Evolutionary conservation across 2,329 filamentous ascomycete genomes (phyloP).

Genomic region (Leptoxyphium fumago): DNA sequence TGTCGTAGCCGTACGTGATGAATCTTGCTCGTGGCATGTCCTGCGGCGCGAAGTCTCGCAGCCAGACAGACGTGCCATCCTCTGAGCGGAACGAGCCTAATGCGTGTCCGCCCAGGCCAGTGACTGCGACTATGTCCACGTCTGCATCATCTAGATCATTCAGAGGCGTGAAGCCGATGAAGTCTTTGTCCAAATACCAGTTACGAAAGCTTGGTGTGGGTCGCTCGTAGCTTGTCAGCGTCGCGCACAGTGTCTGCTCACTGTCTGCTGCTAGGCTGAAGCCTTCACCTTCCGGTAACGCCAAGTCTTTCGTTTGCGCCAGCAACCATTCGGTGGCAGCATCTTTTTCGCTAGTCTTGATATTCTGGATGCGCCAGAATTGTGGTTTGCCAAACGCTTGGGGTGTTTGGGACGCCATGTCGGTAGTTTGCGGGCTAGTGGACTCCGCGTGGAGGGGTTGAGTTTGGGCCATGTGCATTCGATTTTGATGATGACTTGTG

Average conservation of each 20-base stretch:
- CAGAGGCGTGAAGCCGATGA: constrained; percentile 3
- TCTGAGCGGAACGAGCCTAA: constrained; percentile 1
- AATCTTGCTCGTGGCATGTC: constrained; percentile 1
- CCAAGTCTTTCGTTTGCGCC: constrained; percentile 1
- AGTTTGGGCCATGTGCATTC: too few species aligned
- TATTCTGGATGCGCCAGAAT: too few species aligned
- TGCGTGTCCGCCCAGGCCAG: constrained; percentile 2
- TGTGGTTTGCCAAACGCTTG: too few species aligned
- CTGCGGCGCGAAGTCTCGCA: background rate
- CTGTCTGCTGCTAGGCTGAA: constrained; percentile 2
- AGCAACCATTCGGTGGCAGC: too few species aligned
- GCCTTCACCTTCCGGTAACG: background rate
- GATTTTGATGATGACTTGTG: too few species aligned
- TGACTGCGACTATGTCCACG: constrained; percentile 3
- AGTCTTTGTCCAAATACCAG: constrained; percentile 1
- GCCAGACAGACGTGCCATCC: constrained; percentile 1
- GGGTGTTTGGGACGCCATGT: too few species aligned
- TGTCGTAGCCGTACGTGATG: constrained; percentile 2
- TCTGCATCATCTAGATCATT: constrained; percentile 1
- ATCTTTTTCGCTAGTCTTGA: too few species aligned
- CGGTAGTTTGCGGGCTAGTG: too few species aligned
- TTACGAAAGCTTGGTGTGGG: background rate
- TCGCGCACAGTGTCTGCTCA: constrained; percentile 1
- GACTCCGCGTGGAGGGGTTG: too few species aligned
- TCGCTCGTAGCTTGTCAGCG: background rate